phyloP scores from a whole-genome alignment of 139 green algal genomes.

The Monoraphidium neglectum region DNA sequence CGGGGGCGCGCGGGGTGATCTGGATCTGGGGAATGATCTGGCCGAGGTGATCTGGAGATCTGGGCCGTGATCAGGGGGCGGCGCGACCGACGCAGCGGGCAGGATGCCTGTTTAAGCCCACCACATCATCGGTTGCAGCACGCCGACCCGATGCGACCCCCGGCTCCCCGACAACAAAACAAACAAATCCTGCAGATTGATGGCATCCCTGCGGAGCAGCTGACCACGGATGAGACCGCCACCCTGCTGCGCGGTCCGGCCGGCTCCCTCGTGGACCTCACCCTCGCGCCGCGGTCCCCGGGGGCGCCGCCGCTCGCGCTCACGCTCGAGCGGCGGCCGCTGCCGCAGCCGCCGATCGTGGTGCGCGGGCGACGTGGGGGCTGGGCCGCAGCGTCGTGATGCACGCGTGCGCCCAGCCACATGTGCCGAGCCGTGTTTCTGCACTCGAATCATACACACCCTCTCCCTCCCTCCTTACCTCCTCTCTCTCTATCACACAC shows the following conservation, averaged over 20 bases:
- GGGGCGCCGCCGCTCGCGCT: constrained; percentile 4
- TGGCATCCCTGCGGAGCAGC: constrained; percentile 32
- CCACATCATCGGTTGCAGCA: neutral
- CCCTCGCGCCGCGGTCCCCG: constrained; percentile 13
- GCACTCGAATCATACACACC: too few relatives aligned
- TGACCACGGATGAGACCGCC: constrained; percentile 36
- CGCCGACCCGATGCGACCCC: neutral
- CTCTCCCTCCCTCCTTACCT: too few relatives aligned
- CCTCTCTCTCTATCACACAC: too few relatives aligned
- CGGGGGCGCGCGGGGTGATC: neutral
- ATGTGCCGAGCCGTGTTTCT: too few relatives aligned
- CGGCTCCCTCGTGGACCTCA: constrained; percentile 41
- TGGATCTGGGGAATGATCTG: neutral
- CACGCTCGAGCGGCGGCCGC: constrained; percentile 28
- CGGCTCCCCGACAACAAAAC: neutral
- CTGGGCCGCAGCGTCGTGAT: too few relatives aligned
- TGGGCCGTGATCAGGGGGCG: neutral
- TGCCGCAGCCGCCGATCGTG: constrained; percentile 42
- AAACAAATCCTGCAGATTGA: constrained; percentile 21
- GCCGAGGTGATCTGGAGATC: neutral
- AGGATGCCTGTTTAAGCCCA: too few relatives aligned
- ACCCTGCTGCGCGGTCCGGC: constrained; percentile 48
- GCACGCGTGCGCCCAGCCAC: neutral
- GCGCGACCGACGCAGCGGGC: neutral
- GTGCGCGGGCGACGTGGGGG: neutral